phyloP scores from a whole-genome alignment of 1,284 basidiomycete species.

The Irpex sp. region DNA sequence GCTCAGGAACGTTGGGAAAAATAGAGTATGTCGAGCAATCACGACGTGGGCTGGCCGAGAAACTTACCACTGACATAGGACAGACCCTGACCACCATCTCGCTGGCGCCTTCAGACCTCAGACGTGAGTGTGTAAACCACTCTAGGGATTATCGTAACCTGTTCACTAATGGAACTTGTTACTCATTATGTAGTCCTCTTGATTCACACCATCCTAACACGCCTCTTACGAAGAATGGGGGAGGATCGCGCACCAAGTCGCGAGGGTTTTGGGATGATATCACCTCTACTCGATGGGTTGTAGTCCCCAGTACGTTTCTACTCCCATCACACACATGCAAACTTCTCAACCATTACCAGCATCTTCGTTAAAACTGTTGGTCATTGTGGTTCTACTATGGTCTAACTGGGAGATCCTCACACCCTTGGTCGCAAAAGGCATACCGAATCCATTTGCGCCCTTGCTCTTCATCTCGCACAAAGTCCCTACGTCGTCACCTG shows the following conservation, averaged over 20 bases:
- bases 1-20: conserved; percentile 15
- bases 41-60: background rate
- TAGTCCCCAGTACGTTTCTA: conserved; percentile 1
- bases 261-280: conserved; percentile 26
- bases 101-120: conserved; percentile 58
- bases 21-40: conserved; percentile 21
- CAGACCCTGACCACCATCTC: conserved; percentile 55
- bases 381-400: conserved; percentile 70
- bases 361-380: conserved; percentile 70
- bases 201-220: conserved; percentile 21
- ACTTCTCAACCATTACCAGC: background rate
- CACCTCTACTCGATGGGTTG: conserved; percentile 1
- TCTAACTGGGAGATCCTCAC: conserved; percentile 65
- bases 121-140: conserved; percentile 38
- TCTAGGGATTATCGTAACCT: background rate
- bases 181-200: conserved; percentile 33
- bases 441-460: conserved; percentile 73
- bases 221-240: background rate
- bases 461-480: conserved; percentile 78
- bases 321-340: background rate
- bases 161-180: background rate
- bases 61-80: conserved; percentile 27
- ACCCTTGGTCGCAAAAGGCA: conserved; percentile 44
- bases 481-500: conserved; percentile 48
- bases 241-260: conserved; percentile 5